Evolutionary conservation across 2,329 filamentous ascomycete genomes (phyloP).

Genomic region (Botrytis paeoniae): DNA sequence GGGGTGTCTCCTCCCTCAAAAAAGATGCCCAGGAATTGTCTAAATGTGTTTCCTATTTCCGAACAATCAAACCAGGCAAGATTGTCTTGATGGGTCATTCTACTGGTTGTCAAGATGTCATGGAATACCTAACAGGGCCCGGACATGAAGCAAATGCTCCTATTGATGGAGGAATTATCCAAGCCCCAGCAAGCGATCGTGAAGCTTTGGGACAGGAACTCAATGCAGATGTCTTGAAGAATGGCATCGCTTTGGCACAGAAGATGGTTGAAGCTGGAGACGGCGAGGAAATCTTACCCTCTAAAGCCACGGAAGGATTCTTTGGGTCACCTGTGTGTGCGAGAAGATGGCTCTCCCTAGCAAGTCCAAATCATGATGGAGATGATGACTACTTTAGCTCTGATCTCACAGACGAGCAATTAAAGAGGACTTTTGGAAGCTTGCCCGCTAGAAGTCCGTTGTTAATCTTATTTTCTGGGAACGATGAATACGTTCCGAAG

Average conservation of each 20-base stretch:
- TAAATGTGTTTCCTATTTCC: slow-evolving; percentile 49
- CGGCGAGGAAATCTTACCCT: slow-evolving; percentile 46
- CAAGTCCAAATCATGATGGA: slow-evolving; percentile 51
- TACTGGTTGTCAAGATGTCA: slow-evolving; percentile 66
- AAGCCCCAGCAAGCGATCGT: slow-evolving; percentile 63
- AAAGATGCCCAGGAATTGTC: slow-evolving; percentile 50
- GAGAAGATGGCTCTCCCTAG: slow-evolving; percentile 55
- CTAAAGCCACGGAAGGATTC: slow-evolving; percentile 29
- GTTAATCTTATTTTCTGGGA: slow-evolving; percentile 48
- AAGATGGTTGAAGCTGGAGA: slow-evolving; percentile 44
- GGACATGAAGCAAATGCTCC: slow-evolving; percentile 39
- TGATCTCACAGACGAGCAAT: slow-evolving; percentile 52
- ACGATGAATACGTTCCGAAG: slow-evolving; percentile 50
- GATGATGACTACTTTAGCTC: slow-evolving; percentile 68
- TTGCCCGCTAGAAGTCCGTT: slow-evolving; percentile 44
- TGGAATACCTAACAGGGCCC: slow-evolving; percentile 55
- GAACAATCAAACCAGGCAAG: slow-evolving; percentile 44
- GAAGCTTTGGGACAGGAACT: slow-evolving; percentile 49
- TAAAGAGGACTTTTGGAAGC: slow-evolving; percentile 56
- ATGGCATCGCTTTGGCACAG: slow-evolving; percentile 40
- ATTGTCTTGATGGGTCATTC: slow-evolving; percentile 68
- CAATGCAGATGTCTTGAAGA: slow-evolving; percentile 38
- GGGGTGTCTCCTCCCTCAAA: slow-evolving; percentile 45
- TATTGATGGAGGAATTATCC: slow-evolving; percentile 62
- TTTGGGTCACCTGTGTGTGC: slow-evolving; percentile 50